Evolutionary conservation across 2,329 filamentous ascomycete species (phyloP).

Genomic region (Salinomyces thailandicus): DNA sequence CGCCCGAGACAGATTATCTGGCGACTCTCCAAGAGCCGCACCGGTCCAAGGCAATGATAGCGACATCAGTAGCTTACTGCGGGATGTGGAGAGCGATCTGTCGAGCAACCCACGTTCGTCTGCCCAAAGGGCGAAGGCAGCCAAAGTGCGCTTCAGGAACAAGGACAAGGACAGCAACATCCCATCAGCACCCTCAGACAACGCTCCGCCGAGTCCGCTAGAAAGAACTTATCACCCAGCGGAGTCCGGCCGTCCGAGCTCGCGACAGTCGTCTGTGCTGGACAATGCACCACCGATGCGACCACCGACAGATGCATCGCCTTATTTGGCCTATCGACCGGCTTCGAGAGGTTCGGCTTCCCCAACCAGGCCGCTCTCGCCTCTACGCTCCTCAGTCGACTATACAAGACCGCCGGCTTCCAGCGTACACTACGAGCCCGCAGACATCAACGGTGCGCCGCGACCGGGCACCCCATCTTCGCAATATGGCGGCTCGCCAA

Average conservation of each 20-base stretch:
- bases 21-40: conserved; percentile 2
- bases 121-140: conserved; percentile 18
- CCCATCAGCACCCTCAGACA: conserved; percentile 24
- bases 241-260: conserved; percentile 33
- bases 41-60: conserved; percentile 8
- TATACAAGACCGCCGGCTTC: conserved; percentile 62
- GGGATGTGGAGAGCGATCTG: conserved; percentile 29
- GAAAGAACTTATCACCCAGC: conserved; percentile 42
- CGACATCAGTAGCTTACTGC: conserved; percentile 35
- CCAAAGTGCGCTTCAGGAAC: conserved; percentile 24
- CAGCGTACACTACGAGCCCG: conserved; percentile 67
- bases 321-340: conserved; percentile 51
- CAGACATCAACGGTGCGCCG: conserved; percentile 80
- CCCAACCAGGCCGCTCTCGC: conserved; percentile 43
- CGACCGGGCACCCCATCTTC: conserved; percentile 85
- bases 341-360: conserved; percentile 46
- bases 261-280: conserved; percentile 41
- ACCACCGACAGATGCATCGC: conserved; percentile 52
- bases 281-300: conserved; percentile 40
- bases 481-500: conserved; percentile 75
- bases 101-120: conserved; percentile 12
- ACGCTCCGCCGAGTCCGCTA: conserved; percentile 26
- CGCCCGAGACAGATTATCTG: conserved; percentile 17
- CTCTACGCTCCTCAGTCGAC: conserved; percentile 46
- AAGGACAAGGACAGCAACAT: conserved; percentile 19